Evolutionary conservation across 2,329 filamentous ascomycete genomes (phyloP), one percentile per base, ranked within the genome.

Genomic region (Trichoderma breve): DNA sequence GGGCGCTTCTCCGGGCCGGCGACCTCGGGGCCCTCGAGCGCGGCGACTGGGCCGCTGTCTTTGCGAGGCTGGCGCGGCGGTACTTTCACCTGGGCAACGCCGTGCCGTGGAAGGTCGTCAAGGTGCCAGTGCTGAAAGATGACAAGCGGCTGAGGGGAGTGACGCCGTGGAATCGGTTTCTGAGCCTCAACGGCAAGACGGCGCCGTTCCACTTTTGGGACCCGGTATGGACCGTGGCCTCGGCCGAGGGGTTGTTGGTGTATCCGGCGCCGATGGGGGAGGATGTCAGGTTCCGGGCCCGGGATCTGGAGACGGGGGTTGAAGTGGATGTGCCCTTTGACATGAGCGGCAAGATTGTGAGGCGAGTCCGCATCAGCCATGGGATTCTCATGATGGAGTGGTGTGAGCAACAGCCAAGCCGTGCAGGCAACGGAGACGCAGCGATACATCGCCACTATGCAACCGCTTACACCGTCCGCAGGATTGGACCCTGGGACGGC

Each of bases 321-420:
- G 79, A 82, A n/a, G 79, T 81, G 32, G 76, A 78, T 3, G 81
- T 91, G 18, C 87, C 88, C 1, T 89, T 91, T 73, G 80, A 86
- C 43, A 80, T 82, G 6, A 73, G 77, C 1, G 82, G 81, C 8
- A 89, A 85, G 74, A 82, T 87, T 39, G 80, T 91, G 30, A 83
- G 89, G 14, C 84, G 89, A 14, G 78, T 89, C 4, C 84, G 89
- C 15, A 80, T 91, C 4, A 83, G 85, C 36, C 80, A 85, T 39
- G 81, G 82, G 2, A 81, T 90, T n/a, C 80, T 92, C n/a, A 76
- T 91, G 21, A 80, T 91, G n/a, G 89, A 91, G 77, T 91, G 89
- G 89, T 88, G 87, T 64, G 87, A 89, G 75, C 78, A 81, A 2
- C 81, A 84, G 32, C 80, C 85, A 1, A 87, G 84, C 73, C 84